Base-by-base conservation (phyloP, 176 grass and related monocot species). In the Phragmites australis region DNA sequence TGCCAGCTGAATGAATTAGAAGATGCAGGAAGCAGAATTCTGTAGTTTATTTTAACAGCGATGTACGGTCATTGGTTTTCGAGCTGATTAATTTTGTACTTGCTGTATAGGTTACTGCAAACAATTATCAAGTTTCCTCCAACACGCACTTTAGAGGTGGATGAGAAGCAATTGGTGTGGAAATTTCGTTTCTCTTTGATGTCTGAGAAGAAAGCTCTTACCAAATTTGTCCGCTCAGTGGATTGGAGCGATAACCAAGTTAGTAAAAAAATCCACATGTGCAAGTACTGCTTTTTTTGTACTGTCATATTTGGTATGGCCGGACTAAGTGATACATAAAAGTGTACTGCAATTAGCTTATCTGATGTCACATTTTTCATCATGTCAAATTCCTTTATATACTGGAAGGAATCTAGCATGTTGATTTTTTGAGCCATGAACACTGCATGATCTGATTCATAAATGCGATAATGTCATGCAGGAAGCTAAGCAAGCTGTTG, bases 401-500 rank as follows among this genome's bases (percentile, higher is more conserved):
- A 26, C 21, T 41, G 53, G 49, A 66, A 48, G 10, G 41, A 73
- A 17, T 74, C 13, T 32, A 13, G 5, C 42, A 10, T 26, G 9
- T 18, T 58, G 22, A 21, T 74, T 44, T 61, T 72, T 37, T 27
- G 6, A 75, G 30, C 63, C 21, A 25, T 65, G 2, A 74, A 19
- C 23, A 74, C 42, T 21, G 26, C 74, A 69, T 52, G 26, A 68
- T 68, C 45, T 75, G 49, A 80, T 74, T 37, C 32, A 3, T 22
- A 30, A 68, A 53, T 81, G 55, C 72, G 47, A 76, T 85, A 75
- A 55, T 85, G 21, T 42, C 72, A 27, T 80, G 81, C 85, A 94
- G 92, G 95, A 98, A 93, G 81, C 95, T 51, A 98, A 94, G 85
- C 95, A 98, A 87, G 92, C 95, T 71, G 75, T 93, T 93, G 95